phyloP scores from a whole-genome alignment of 140 eudicot species.

The Cichorium intybus region DNA sequence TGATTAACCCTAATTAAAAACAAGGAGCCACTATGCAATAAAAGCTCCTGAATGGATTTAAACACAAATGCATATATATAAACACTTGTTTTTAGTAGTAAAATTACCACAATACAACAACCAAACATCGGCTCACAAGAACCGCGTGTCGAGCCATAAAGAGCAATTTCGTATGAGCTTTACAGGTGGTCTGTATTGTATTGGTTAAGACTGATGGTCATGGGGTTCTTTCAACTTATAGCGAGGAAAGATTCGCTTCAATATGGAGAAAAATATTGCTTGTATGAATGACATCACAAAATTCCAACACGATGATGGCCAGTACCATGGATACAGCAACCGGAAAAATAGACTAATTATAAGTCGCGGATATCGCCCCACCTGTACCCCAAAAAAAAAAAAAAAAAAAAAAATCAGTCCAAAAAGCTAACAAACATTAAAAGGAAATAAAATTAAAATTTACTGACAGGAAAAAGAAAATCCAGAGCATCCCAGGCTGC shows the following conservation, averaged over 20 bases:
- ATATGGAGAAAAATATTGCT: constrained; percentile 49
- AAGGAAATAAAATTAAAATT: background rate
- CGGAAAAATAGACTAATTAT: constrained; percentile 85
- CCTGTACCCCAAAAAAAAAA: constrained; percentile 43
- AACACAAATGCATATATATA: too few relatives aligned
- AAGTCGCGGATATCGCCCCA: constrained; percentile 87
- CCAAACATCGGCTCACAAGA: background rate
- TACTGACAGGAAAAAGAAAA: constrained; percentile 89
- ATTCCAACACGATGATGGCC: constrained; percentile 99
- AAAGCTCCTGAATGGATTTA: too few relatives aligned
- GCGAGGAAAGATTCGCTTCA: constrained; percentile 42
- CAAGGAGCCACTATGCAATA: background rate
- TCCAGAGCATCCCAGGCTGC: constrained; percentile 98
- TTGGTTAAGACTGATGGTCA: constrained; percentile 26
- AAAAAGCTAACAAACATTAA: too few relatives aligned
- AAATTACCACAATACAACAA: constrained; percentile 6
- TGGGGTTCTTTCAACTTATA: constrained; percentile 34
- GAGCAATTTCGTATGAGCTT: background rate
- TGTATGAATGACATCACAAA: constrained; percentile 64
- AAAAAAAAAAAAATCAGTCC: too few relatives aligned
- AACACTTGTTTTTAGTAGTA: background rate
- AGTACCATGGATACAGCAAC: constrained; percentile 94
- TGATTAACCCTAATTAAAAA: too few relatives aligned
- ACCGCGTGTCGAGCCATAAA: background rate
- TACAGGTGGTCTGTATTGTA: background rate